Percentiles rank a stretch among this genome's conserved stretches.
phyloP scores from a whole-genome alignment of 352 stramenopile species.

The Globisporangium irregulare region DNA sequence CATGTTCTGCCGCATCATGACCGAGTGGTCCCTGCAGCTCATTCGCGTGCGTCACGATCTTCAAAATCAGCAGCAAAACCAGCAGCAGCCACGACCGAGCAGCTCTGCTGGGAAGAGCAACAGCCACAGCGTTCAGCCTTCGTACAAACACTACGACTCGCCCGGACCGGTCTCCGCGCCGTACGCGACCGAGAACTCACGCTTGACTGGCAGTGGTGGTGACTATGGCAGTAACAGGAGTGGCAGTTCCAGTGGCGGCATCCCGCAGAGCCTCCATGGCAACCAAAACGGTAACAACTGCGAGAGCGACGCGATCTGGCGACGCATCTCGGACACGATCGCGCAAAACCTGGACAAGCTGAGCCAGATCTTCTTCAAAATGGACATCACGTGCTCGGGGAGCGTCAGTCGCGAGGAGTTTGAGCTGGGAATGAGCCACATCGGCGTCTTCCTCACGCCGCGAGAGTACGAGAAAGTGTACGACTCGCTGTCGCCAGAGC shows the following conservation, averaged over 20 bases:
- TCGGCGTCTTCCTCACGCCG: conserved; percentile 65
- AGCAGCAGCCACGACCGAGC: neutral
- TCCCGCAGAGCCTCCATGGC: conserved; percentile 10
- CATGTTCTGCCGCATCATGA: conserved; percentile 81
- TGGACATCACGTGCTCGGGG: conserved; percentile 69
- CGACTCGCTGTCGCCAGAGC: conserved; percentile 36
- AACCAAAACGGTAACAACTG: conserved; percentile 2
- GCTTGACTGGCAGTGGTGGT: neutral
- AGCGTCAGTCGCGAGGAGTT: conserved; percentile 67
- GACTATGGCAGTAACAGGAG: neutral
- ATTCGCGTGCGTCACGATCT: conserved; percentile 50
- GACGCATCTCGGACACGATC: conserved; percentile 50
- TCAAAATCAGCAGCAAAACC: conserved; percentile 22
- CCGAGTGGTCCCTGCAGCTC: conserved; percentile 65
- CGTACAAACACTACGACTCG: conserved; percentile 8
- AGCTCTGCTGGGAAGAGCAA: neutral
- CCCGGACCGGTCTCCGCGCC: conserved; percentile 36
- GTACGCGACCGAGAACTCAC: conserved; percentile 40
- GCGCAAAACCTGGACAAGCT: conserved; percentile 61
- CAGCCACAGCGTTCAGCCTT: neutral
- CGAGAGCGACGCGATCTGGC: conserved; percentile 56
- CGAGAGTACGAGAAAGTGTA: conserved; percentile 71
- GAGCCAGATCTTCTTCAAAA: conserved; percentile 73
- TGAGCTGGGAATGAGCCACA: conserved; percentile 64
- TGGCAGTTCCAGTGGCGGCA: neutral